Evolutionary conservation across 2,329 filamentous ascomycete genomes (phyloP), one percentile per base, ranked within the genome.

Genomic region (Colletotrichum graminicola): DNA sequence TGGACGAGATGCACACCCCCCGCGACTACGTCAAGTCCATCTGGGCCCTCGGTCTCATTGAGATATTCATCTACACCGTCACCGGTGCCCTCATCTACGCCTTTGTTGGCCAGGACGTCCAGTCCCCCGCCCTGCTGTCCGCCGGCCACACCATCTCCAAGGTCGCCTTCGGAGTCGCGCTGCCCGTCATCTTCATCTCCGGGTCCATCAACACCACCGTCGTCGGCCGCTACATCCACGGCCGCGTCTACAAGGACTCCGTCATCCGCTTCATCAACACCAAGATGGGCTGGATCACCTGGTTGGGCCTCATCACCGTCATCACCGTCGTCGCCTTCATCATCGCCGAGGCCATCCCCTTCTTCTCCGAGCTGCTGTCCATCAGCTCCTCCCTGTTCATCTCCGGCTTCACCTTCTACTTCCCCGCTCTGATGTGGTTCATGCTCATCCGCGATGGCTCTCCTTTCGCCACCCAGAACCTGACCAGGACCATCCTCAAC

Each of bases 111-210:
- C 81, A 82, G 1, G 81, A 85, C 0, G 91, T 94, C 32, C 79
- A 85, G 67, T 90, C 89, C 0, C 93, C 92, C 1, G 91, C 92
- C 0, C 85, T 94, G 10, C 87, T 92, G 7, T 92, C 90, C 0
- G 89, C 91, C 12, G 86, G 88, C 1, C 80, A 82, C 2, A 74
- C 86, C 0, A 80, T 93, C 32, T 87, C 88, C 61, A 92, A 92
- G 77, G 80, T 94, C 8, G 91, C 91, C 2, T 94, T 92, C 76
- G 91, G 91, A 36, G 80, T 94, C 73, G 92, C 91, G 0, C 83
- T 92, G 4, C 92, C 92, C 18, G 93, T 92, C 66, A 94, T 94
- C 77, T 86, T 93, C 75, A 90, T 94, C 73, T 91, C 92, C 0
- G 92, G 92, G 61, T 91, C 92, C 23, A 91, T 94, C 78, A 91